phyloP scores from a whole-genome alignment of 2,329 filamentous ascomycete species.

The Cladosporium sp. region DNA sequence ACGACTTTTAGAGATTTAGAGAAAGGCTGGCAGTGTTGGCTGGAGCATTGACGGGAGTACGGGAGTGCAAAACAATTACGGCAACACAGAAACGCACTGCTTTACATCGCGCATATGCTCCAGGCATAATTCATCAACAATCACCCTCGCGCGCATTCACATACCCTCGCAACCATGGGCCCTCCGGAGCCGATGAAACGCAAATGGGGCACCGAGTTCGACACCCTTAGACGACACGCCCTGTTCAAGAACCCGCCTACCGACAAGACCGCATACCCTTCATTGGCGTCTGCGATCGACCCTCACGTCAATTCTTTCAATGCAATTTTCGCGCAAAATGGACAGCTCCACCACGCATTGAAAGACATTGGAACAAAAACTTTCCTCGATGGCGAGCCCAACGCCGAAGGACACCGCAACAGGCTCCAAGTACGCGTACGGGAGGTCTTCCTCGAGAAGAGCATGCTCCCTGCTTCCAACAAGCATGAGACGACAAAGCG shows the following conservation, averaged over 20 bases:
- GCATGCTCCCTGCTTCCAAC: conserved; percentile 73
- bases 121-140: not conserved
- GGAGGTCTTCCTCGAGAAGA: conserved; percentile 77
- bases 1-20: conserved; percentile 5
- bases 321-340: conserved; percentile 71
- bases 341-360: conserved; percentile 69
- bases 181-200: conserved; percentile 26
- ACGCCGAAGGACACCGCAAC: conserved; percentile 59
- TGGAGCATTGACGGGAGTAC: conserved; percentile 7
- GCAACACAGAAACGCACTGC: not conserved
- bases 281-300: conserved; percentile 76
- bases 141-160: conserved; percentile 2
- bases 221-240: conserved; percentile 78
- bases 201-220: conserved; percentile 82
- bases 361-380: conserved; percentile 86
- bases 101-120: not conserved
- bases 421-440: conserved; percentile 72
- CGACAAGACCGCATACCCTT: conserved; percentile 83
- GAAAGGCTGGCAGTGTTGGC: conserved; percentile 2
- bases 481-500: conserved; percentile 75
- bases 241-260: conserved; percentile 86
- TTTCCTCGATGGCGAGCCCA: conserved; percentile 72
- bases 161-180: conserved; percentile 25
- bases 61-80: not conserved
- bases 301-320: conserved; percentile 98